These are phyloP conservation scores for Neodidymelliopsis sp. DNA, from an alignment of 2,329 filamentous ascomycete species.

Conservation along the genomic window DNA sequence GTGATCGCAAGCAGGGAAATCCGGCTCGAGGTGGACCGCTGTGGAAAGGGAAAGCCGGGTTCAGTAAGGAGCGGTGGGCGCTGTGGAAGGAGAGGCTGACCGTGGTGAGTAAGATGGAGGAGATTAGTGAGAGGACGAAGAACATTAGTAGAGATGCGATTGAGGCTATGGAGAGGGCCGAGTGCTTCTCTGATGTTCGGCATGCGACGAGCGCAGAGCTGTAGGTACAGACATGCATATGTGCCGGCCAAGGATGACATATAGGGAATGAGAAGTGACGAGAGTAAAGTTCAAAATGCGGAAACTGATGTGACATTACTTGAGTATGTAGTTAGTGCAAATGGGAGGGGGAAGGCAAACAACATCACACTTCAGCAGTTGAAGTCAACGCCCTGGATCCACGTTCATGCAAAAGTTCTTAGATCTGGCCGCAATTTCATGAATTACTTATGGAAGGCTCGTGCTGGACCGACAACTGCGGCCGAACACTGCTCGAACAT, in stretches of 20 bases:
- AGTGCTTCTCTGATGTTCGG: slow-evolving; percentile 24
- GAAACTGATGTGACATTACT: not conserved
- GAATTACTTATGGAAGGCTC: slow-evolving; percentile 9
- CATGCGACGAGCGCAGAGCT: slow-evolving; percentile 1
- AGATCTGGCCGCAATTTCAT: not conserved
- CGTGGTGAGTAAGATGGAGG: slow-evolving; percentile 29
- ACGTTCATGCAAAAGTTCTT: too few species aligned
- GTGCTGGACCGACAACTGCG: not conserved
- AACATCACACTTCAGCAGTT: too few species aligned
- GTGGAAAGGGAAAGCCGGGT: slow-evolving; percentile 40
- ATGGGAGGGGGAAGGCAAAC: too few species aligned
- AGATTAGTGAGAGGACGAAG: slow-evolving; percentile 32
- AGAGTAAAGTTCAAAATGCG: not conserved
- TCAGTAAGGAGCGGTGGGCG: slow-evolving; percentile 42
- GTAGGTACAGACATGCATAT: not conserved
- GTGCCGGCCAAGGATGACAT: not conserved
- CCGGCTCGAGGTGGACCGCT: slow-evolving; percentile 38
- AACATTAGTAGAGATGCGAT: slow-evolving; percentile 33
- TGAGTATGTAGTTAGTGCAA: not conserved
- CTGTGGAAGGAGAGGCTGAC: slow-evolving; percentile 45
- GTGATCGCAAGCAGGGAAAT: slow-evolving; percentile 35
- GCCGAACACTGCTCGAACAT: not conserved
- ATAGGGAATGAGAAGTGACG: not conserved
- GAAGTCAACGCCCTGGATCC: too few species aligned
- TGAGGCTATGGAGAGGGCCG: slow-evolving; percentile 39